These are phyloP conservation scores for Rhizopogon hawkerae DNA, from an alignment of 1,284 basidiomycete genomes.

Conservation along the genomic window DNA sequence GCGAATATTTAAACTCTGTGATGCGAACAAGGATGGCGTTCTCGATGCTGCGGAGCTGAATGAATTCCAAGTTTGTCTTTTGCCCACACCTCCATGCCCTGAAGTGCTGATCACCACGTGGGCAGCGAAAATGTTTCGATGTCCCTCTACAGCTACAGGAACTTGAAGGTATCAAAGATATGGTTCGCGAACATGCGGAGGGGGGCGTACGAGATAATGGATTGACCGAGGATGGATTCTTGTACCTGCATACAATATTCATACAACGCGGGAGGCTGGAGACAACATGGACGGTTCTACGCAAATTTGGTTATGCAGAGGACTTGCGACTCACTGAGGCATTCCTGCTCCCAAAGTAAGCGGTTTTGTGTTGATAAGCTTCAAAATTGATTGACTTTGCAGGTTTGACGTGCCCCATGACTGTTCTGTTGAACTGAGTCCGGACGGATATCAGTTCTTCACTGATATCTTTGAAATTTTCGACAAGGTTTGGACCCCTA, in stretches of 20 bases:
- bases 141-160: constrained; percentile 89
- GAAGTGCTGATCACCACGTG: constrained; percentile 7
- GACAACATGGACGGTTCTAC: constrained; percentile 95
- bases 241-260: constrained; percentile 94
- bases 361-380: constrained; percentile 16
- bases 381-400: constrained; percentile 12
- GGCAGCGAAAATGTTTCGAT: constrained; percentile 88
- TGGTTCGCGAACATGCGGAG: constrained; percentile 69
- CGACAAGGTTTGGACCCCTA: constrained; percentile 60
- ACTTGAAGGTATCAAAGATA: constrained; percentile 83
- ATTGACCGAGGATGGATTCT: constrained; percentile 90
- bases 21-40: constrained; percentile 89
- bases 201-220: constrained; percentile 64
- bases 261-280: constrained; percentile 95
- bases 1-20: constrained; percentile 95
- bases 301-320: constrained; percentile 94
- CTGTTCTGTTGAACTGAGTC: constrained; percentile 92
- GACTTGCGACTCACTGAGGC: constrained; percentile 85
- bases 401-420: constrained; percentile 91
- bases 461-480: constrained; percentile 96
- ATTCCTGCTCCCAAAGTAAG: constrained; percentile 77
- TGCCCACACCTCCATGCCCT: neutral
- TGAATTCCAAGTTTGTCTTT: constrained; percentile 77
- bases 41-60: constrained; percentile 89
- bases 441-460: constrained; percentile 92